Base-by-base conservation (phyloP, 176 grass and related monocot species). In the maize (Zea mays) region DNA sequence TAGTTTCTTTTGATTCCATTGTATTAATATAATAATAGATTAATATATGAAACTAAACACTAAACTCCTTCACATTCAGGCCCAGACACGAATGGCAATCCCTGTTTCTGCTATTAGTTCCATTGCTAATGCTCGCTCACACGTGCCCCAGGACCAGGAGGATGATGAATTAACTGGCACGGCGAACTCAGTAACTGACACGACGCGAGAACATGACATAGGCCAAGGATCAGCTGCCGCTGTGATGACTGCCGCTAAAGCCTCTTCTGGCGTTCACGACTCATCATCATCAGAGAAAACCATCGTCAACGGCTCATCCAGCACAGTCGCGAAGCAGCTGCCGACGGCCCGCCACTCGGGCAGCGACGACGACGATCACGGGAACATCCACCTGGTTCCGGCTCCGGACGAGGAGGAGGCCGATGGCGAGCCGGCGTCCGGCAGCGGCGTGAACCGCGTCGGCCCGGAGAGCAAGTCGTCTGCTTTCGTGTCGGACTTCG, bases 401-500 rank as follows among this genome's bases (percentile, higher is more conserved):
- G 8, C 4, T 45, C 17, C 16, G 17, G 21, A 64, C 34, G 21
- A 65, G 8, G 39, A 59, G 0, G 8, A 52, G 55, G 74, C 27
- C 27, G 60, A 38, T 3, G 16, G 33, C 60, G 34, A 50, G 45
- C 34, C 5, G 16, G 34, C 33, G 33, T 50, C 21, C 8, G 52
- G 10, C 15, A 65, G 1, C 4, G 49, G n/a, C 39, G 39, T 56
- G 47, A 55, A 7, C 38, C 48, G 15, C 44, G 15, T 54, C 21
- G 35, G 60, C 16, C 10, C 45, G 17, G 81, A 27, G 62, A 73
- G 33, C 58, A 65, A 46, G 21, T 36, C 80, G 40, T 19, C 57
- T 35, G 82, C 36, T 15, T 78, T 76, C 66, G 36, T 85, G 67
- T 55, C 75, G 4, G 67, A 73, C 6, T 65, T 57, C 39, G 68